Evolutionary conservation across 1,139 yeast species (phyloP).

Genomic region (Taphrina flavorubra): DNA sequence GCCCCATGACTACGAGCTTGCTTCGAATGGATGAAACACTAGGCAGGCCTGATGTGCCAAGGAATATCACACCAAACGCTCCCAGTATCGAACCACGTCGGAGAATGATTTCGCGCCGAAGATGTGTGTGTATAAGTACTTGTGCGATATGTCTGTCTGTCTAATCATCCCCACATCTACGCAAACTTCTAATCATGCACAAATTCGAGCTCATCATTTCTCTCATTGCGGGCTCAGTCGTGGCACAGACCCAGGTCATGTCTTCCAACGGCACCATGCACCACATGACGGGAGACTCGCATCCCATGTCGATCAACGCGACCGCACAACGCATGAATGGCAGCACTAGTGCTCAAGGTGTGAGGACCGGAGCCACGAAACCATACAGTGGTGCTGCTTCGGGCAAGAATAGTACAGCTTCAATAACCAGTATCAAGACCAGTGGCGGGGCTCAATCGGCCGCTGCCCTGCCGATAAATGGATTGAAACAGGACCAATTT

Average conservation of each 20-base stretch:
- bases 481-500: neutral
- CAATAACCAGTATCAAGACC: neutral
- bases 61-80: neutral
- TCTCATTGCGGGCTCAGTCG: neutral
- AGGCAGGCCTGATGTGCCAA: neutral
- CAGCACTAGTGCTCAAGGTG: neutral
- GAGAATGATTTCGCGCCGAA: neutral
- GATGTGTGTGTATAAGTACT: conserved; percentile 2
- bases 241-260: neutral
- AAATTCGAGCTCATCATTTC: conserved; percentile 1
- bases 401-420: conserved; percentile 2
- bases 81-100: neutral
- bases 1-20: neutral
- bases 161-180: neutral
- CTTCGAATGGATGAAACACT: neutral
- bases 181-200: neutral
- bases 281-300: conserved; percentile 8
- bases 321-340: neutral
- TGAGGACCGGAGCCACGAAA: neutral
- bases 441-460: neutral
- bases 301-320: neutral
- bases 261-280: neutral
- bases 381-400: neutral
- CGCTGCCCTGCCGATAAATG: neutral
- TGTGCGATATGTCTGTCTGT: neutral